These are phyloP conservation scores for Verticillium klebahnii DNA, from an alignment of 2,329 filamentous ascomycete species.

Conservation along the genomic window DNA sequence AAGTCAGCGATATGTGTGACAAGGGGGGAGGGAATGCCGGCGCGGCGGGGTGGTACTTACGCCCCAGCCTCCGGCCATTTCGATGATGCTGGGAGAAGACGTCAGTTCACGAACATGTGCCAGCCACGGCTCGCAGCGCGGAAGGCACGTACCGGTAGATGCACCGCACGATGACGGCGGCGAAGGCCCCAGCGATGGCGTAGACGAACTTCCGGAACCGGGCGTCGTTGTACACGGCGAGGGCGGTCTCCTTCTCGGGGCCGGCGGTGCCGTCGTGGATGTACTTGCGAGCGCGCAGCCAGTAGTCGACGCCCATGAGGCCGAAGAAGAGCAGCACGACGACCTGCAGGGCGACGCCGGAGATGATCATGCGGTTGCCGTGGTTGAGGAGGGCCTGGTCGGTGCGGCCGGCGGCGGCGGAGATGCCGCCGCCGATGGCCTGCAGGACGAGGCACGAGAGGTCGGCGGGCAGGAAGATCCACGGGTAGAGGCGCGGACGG, in stretches of 20 bases:
- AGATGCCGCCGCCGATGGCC: conserved; percentile 52
- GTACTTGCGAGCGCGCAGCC: conserved; percentile 33
- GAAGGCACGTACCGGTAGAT: conserved; percentile 43
- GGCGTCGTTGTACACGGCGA: conserved; percentile 35
- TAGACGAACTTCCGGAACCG: conserved; percentile 39
- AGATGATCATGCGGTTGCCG: conserved; percentile 49
- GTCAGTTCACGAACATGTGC: neutral
- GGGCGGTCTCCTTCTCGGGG: conserved; percentile 15
- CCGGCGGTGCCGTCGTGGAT: conserved; percentile 22
- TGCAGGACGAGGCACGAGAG: conserved; percentile 54
- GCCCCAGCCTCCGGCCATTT: conserved; percentile 62
- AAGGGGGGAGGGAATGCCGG: neutral
- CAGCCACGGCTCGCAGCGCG: no score
- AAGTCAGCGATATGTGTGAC: neutral
- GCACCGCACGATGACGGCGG: conserved; percentile 43
- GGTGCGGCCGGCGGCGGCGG: conserved; percentile 38
- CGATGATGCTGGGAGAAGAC: conserved; percentile 43
- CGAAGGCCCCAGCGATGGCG: conserved; percentile 40
- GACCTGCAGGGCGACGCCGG: conserved; percentile 50
- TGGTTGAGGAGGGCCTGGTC: conserved; percentile 33
- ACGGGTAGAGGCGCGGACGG: conserved; percentile 46
- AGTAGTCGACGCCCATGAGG: conserved; percentile 38
- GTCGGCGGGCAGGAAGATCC: conserved; percentile 56
- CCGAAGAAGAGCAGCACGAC: conserved; percentile 45
- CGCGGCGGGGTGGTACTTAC: neutral